Evolutionary conservation across 2,329 filamentous ascomycete genomes (phyloP), one percentile per base, ranked within the genome.

Genomic region (Aspergillus viridinutans): DNA sequence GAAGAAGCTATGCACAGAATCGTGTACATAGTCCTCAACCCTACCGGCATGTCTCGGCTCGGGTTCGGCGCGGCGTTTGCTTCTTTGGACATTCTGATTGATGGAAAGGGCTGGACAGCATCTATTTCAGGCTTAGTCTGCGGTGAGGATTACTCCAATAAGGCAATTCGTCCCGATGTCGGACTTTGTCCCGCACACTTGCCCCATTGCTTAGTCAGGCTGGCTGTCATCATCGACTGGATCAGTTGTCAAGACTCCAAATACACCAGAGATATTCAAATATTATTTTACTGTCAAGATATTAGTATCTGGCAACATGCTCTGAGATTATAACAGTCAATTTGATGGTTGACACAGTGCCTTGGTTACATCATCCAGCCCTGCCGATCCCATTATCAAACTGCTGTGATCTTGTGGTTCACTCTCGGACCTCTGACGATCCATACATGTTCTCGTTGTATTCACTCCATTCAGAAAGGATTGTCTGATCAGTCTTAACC

Each of bases 381-480:
- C 14, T 38, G 32, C 14, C 32, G 32, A 38, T 38, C 32, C 29
- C 14, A 38, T 38, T 7, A 17, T 38, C 14, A 38, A 35, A 35
- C 1, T 35, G 32, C 32, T 32, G 4, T 14, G 29, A 32, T 32
- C 29, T 32, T 1, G 6, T 38, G 21, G n/a, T n/a, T 49, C 21
- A n/a, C 43, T 43, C 50, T 14, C 54, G 54, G 57, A 49, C 54
- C 54, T 32, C 40, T 45, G 57, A 47, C 42, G 54, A 58, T 58
- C 57, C n/a, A 45, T 35, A 51, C 45, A 45, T 12, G 17, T 12
- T 51, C 57, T 64, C 60, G 51, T 62, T 43, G 28, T 59, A 53
- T 43, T 61, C 61, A 58, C 61, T 53, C 9, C 32, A 54, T 59
- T 20, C 12, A 57, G 60, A 38, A 59, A 61, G 45, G 60, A 61